Conservation (phyloP, 1,139 yeast species). For the Meyerozyma guilliermondii region DNA sequence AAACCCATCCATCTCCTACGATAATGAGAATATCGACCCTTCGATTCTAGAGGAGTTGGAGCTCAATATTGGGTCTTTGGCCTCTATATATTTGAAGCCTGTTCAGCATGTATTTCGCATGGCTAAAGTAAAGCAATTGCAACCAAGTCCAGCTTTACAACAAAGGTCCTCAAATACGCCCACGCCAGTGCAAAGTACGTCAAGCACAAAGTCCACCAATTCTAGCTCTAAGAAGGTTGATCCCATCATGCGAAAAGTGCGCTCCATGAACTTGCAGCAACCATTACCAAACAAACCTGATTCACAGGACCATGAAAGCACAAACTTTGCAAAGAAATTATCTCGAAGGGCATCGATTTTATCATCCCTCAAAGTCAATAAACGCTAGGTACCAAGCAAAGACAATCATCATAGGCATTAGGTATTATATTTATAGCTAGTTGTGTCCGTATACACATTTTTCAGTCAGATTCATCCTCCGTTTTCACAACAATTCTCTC, state of each 20-base stretch:
- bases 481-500: background rate
- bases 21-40: conserved; percentile 70
- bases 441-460: no score
- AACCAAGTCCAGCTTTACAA: conserved; percentile 61
- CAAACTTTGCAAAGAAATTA: conserved; percentile 23
- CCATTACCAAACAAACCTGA: conserved; percentile 13
- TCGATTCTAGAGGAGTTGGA: conserved; percentile 74
- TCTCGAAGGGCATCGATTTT: conserved; percentile 31
- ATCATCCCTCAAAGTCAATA: conserved; percentile 6
- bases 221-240: conserved; percentile 4
- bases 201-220: conserved; percentile 6
- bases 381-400: background rate
- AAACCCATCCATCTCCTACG: conserved; percentile 60
- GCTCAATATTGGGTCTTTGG: conserved; percentile 73
- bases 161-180: conserved; percentile 8
- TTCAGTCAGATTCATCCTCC: conserved; percentile 3
- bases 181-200: background rate
- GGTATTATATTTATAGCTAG: background rate
- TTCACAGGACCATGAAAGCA: conserved; percentile 8
- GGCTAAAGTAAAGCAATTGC: conserved; percentile 50
- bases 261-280: background rate
- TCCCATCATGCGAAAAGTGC: background rate
- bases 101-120: conserved; percentile 72
- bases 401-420: background rate
- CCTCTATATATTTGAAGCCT: conserved; percentile 82